Percentiles rank a stretch among this genome's conserved stretches.
Conservation (phyloP, 352 stramenopile genomes). For the Ophiocytium majus region DNA sequence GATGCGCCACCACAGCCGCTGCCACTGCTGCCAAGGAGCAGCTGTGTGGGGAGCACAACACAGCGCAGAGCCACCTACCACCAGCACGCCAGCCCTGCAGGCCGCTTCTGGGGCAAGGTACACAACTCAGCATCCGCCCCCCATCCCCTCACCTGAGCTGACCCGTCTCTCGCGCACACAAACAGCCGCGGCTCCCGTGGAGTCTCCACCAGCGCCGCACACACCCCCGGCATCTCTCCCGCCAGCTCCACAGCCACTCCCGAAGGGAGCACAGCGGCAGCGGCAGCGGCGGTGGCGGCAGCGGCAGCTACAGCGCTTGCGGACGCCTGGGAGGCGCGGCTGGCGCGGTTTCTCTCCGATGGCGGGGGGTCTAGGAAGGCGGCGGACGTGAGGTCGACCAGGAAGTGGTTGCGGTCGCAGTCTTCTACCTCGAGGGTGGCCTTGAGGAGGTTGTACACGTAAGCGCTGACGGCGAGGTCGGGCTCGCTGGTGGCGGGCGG, state of each 20-base stretch:
- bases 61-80: no score
- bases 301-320: background rate
- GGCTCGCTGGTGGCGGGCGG: slow-evolving; percentile 22
- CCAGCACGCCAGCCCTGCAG: no score
- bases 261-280: background rate
- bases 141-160: slow-evolving; percentile 22
- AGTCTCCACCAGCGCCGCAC: slow-evolving; percentile 34
- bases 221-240: slow-evolving; percentile 29
- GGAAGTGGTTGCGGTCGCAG: slow-evolving; percentile 44
- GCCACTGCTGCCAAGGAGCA: no score
- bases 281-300: background rate
- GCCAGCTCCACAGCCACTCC: slow-evolving; percentile 35
- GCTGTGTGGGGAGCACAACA: no score
- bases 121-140: no score
- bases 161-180: slow-evolving; percentile 42
- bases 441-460: slow-evolving; percentile 39
- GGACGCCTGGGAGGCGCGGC: background rate
- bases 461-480: slow-evolving; percentile 41
- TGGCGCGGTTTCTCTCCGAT: background rate
- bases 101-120: no score
- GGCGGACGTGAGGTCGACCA: slow-evolving; percentile 35
- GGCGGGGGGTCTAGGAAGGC: slow-evolving; percentile 26
- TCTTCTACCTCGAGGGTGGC: slow-evolving; percentile 44
- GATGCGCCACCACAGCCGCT: no score
- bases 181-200: slow-evolving; percentile 48